Conservation (phyloP, 352 stramenopile species). For the Phytophthora macrochlamydospora region DNA sequence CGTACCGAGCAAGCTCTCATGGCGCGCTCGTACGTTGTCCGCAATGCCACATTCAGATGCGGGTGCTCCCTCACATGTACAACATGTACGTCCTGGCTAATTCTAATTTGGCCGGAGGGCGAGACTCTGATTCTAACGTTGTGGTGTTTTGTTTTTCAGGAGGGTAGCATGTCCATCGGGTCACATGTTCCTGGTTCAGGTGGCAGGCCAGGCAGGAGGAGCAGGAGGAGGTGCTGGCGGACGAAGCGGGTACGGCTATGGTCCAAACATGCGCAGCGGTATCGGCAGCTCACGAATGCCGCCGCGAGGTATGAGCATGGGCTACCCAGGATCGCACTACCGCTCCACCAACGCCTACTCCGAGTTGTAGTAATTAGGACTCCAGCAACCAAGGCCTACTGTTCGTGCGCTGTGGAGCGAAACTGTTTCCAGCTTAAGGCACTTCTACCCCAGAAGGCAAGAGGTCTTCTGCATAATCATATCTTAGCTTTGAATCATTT, state of each 20-base stretch:
- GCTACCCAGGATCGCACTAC: slow-evolving; percentile 62
- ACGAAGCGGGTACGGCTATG: slow-evolving; percentile 29
- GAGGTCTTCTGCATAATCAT: slow-evolving; percentile 12
- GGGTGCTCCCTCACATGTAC: slow-evolving; percentile 88
- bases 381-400: slow-evolving; percentile 20
- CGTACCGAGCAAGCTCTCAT: slow-evolving; percentile 81
- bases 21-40: slow-evolving; percentile 85
- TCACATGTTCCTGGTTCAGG: slow-evolving; percentile 88
- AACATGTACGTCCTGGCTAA: slow-evolving; percentile 78
- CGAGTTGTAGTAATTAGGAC: slow-evolving; percentile 49
- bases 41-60: slow-evolving; percentile 89
- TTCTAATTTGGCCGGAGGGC: background rate
- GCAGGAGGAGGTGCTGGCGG: slow-evolving; percentile 10
- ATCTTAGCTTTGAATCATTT: slow-evolving; percentile 8
- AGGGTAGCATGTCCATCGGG: slow-evolving; percentile 81
- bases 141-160: slow-evolving; percentile 30
- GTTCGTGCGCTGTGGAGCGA: slow-evolving; percentile 21
- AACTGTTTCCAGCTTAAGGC: slow-evolving; percentile 15
- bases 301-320: slow-evolving; percentile 47
- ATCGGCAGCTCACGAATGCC: slow-evolving; percentile 24
- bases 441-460: slow-evolving; percentile 17
- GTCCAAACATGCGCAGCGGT: slow-evolving; percentile 26
- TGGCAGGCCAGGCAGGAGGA: slow-evolving; percentile 49
- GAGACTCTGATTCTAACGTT: slow-evolving; percentile 6
- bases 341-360: slow-evolving; percentile 58